Base-by-base conservation (phyloP, 2,329 filamentous ascomycete species). In the Zarea fungicola region DNA sequence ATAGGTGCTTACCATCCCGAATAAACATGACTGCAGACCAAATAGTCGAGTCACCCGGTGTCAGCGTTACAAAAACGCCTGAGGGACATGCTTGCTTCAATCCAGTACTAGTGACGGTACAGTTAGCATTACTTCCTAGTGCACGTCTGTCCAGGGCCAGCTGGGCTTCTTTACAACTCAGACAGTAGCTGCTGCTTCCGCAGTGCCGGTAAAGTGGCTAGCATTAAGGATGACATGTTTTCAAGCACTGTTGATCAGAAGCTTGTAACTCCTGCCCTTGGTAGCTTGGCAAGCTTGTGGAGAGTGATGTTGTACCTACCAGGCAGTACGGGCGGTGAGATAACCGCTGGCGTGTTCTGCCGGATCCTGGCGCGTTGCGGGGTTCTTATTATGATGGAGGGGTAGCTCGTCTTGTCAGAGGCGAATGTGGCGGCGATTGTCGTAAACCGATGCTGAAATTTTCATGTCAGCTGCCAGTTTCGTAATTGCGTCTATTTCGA, bases 11-110 rank as follows among this genome's bases (percentile, higher is more conserved):
- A 93, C 92, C 92, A 74, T 88, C 85, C 49, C 89, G 86, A 54
- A 96, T 83, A 64, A 97, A 97, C 23, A 97, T 75, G 18, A 95
- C 87, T n/a, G 89, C 91, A 26, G 84, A 85, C 92, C 92, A 97
- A 42, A 90, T 71, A 14, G 83, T 82, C 16, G 88, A 82, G 62
- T 96, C 85, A 21, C 86, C 87, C 0, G 89, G 88, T 23, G 86
- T 87, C 52, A 96, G 78, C 64, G 80, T 88, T 67, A 96, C 80
- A 68, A 93, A 96, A 53, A 96, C 77, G 46, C 93, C 92, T 49
- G 89, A 82, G 2, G 91, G 91, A 64, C 87, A 90, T 51, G 85
- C 83, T 69, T 88, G 81, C 66, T 87, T 90, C 58, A 96, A 76
- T 53, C 87, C 87, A 53, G 87, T 80, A 68, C 89, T 95, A 40